Evolutionary conservation across 495 filamentous ascomycete species (phyloP).

Genomic region (Aspergillus coremiiformis): DNA sequence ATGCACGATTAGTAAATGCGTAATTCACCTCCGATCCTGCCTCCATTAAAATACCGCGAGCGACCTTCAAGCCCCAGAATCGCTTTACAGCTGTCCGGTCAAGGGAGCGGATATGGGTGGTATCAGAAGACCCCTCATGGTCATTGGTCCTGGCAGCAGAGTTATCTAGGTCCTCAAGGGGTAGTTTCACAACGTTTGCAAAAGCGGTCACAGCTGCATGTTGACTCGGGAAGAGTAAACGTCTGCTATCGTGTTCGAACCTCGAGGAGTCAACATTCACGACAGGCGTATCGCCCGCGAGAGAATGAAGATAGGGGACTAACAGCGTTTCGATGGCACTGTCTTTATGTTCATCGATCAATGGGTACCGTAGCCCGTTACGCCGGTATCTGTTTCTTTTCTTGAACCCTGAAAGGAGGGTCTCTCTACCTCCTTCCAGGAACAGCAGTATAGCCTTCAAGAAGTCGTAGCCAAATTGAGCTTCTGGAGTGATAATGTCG

Average conservation of each 20-base stretch:
- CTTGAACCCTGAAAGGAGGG: constrained; percentile 50
- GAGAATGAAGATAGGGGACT: constrained; percentile 49
- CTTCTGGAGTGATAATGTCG: constrained; percentile 28
- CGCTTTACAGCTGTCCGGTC: constrained; percentile 36
- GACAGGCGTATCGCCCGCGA: constrained; percentile 43
- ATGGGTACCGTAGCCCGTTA: constrained; percentile 41
- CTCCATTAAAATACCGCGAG: constrained; percentile 54
- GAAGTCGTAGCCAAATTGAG: constrained; percentile 58
- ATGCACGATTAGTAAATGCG: constrained; percentile 53
- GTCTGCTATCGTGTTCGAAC: constrained; percentile 49
- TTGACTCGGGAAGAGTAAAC: constrained; percentile 47
- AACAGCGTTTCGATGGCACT: constrained; percentile 49
- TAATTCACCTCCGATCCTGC: constrained; percentile 52
- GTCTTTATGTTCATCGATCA: constrained; percentile 40
- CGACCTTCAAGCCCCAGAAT: constrained; percentile 59
- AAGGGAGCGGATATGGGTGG: constrained; percentile 22
- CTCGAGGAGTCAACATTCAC: constrained; percentile 52
- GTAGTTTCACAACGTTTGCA: constrained; percentile 42
- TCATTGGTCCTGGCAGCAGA: constrained; percentile 27
- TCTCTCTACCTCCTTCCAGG: constrained; percentile 49
- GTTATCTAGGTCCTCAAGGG: constrained; percentile 40
- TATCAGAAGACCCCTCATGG: constrained; percentile 15
- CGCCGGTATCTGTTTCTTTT: constrained; percentile 25
- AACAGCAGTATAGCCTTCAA: constrained; percentile 57
- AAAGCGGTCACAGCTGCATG: constrained; percentile 52